Base-by-base conservation (phyloP, 768 basidiomycete species). In the Chalciporus sphaerocephalus region DNA sequence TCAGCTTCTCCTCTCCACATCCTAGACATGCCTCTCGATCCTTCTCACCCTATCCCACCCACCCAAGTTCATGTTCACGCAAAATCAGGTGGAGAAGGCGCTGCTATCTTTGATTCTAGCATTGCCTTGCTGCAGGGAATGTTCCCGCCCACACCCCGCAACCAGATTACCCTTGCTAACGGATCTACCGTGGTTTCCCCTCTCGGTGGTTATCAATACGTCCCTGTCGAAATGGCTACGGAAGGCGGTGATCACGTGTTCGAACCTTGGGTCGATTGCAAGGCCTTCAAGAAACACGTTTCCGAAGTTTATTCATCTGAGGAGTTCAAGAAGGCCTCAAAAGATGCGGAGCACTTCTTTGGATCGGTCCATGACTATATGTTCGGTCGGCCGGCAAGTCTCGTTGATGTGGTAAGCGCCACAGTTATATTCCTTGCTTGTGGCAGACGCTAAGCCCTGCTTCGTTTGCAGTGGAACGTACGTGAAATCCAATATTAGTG, bases 161-260 rank as follows among this genome's bases (percentile, higher is more conserved):
- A 87, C 68, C 80, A 74, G 57, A 83, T 85, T 46, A 72, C 72
- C 8, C 80, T 94, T 18, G 88, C 90, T 7, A 89, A 93, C 57
- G 85, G 83, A 55, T 80, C 82, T 17, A 77, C 70, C 20, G 66
- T 93, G 47, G 71, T 79, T 20, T 78, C 85, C 6, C 88, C 90
- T n/a, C 76, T 92, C 21, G 80, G 81, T 7, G 87, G 87, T 1
- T 93, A 92, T 67, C 88, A 91, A 67, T 93, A 92, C 54, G 78
- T 92, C 44, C 87, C 89, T 23, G 85, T 92, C 40, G 87, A 89
- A 62, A 61, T 65, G 61, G 34, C 47, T 13, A 38, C 57, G 1
- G 55, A 57, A 38, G 51, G 53, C 45, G 84, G 86, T 50, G 86
- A 89, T 62, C 80, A 82, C 55, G 85, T 85, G 44, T 69, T 92